Conservation (phyloP, 345 rosid genomes). For the Citrus inodora region DNA sequence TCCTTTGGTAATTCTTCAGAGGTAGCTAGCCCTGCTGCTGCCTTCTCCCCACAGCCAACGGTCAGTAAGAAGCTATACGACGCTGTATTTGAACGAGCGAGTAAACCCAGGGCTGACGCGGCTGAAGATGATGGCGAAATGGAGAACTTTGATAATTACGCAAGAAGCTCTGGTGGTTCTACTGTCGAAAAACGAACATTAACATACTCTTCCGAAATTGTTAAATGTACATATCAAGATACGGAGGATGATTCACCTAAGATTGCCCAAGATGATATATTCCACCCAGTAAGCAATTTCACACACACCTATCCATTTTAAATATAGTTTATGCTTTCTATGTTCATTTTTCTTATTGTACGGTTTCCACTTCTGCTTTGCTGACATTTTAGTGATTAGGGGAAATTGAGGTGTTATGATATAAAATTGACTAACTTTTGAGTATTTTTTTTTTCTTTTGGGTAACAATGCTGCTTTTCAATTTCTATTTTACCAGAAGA, state of each 20-base stretch:
- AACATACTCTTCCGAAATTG: conserved; percentile 29
- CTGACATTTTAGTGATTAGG: too few species aligned
- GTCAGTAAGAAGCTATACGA: conserved; percentile 55
- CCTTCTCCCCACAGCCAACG: conserved; percentile 46
- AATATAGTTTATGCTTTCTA: not conserved
- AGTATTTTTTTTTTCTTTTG: too few species aligned
- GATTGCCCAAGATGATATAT: conserved; percentile 22
- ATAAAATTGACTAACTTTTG: too few species aligned
- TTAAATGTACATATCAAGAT: conserved; percentile 27
- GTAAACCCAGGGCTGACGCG: conserved; percentile 24
- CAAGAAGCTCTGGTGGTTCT: conserved; percentile 32
- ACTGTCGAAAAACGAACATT: conserved; percentile 31
- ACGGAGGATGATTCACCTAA: conserved; percentile 19
- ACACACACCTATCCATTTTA: not conserved
- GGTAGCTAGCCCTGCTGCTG: conserved; percentile 28
- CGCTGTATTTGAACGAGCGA: conserved; percentile 32
- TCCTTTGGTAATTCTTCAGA: conserved; percentile 33
- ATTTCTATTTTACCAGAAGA: too few species aligned
- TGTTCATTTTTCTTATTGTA: not conserved
- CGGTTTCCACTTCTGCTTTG: too few species aligned
- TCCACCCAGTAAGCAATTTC: conserved; percentile 33
- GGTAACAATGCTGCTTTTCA: too few species aligned
- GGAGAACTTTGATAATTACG: conserved; percentile 12
- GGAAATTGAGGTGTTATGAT: too few species aligned
- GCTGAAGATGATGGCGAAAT: conserved; percentile 23